Evolutionary conservation across 1,284 basidiomycete species (phyloP).

Genomic region (Exobasidium cylindrosporum): DNA sequence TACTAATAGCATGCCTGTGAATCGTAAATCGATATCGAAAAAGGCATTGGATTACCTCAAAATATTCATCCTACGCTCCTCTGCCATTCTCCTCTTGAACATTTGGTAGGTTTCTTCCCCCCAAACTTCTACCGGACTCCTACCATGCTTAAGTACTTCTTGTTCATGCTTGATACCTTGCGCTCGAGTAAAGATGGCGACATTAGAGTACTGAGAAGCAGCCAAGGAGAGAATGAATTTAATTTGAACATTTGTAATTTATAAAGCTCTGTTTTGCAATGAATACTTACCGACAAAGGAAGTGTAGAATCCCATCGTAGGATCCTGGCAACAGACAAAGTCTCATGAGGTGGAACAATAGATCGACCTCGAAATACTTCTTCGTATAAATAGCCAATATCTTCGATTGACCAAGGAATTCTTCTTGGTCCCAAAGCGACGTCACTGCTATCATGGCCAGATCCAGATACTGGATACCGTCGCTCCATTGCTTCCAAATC

Average conservation of each 20-base stretch:
- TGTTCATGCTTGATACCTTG: slow-evolving; percentile 45
- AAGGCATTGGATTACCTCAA: not conserved
- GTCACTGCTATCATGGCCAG: not conserved
- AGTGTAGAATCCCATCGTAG: slow-evolving; percentile 48
- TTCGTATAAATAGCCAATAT: slow-evolving; percentile 47
- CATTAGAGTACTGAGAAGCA: slow-evolving; percentile 34
- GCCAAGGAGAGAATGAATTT: no score
- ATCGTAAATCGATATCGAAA: no score
- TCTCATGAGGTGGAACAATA: slow-evolving; percentile 45
- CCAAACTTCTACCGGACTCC: slow-evolving; percentile 48
- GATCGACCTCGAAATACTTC: slow-evolving; percentile 47
- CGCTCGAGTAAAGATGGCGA: slow-evolving; percentile 40
- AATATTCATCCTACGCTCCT: slow-evolving; percentile 19
- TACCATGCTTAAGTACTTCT: slow-evolving; percentile 38
- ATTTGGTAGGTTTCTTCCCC: slow-evolving; percentile 34
- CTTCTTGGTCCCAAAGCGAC: slow-evolving; percentile 10
- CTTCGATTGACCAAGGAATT: slow-evolving; percentile 48
- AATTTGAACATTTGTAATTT: no score
- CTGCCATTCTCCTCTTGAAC: slow-evolving; percentile 42
- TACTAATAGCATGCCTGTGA: not conserved
- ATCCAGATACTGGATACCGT: slow-evolving; percentile 18
- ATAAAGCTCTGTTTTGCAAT: no score
- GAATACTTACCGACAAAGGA: slow-evolving; percentile 27
- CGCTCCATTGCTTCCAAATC: slow-evolving; percentile 29
- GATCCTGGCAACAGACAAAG: slow-evolving; percentile 29